Evolutionary conservation across 148 eudicot genomes (phyloP).

Genomic region (Tetragonia tetragonoides): DNA sequence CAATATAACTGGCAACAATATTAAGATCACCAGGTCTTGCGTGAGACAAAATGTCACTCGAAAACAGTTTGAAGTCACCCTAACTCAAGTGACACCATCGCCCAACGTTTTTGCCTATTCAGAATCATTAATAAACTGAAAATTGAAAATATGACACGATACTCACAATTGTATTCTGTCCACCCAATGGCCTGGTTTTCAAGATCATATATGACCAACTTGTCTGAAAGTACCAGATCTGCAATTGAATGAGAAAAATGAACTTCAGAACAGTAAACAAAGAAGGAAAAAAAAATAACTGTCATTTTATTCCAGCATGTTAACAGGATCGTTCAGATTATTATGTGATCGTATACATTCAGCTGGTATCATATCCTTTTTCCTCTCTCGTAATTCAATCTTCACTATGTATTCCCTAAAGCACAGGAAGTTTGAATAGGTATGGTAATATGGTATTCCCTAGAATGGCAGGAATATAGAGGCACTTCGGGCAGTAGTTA

Average conservation of each 20-base stretch:
- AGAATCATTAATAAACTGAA: no score
- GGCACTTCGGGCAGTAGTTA: background rate
- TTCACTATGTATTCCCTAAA: background rate
- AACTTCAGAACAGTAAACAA: background rate
- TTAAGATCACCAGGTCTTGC: no score
- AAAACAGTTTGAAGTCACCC: no score
- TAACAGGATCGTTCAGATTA: background rate
- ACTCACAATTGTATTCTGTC: constrained; percentile 57
- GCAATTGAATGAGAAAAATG: constrained; percentile 22
- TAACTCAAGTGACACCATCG: no score
- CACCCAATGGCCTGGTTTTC: constrained; percentile 58
- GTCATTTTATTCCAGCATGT: background rate
- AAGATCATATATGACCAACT: constrained; percentile 55
- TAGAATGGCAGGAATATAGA: no score
- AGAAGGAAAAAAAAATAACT: background rate
- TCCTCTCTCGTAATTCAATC: background rate
- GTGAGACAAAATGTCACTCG: no score
- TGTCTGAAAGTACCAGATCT: constrained; percentile 56
- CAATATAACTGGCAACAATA: background rate
- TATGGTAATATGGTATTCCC: no score
- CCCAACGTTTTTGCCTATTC: no score
- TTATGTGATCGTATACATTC: background rate
- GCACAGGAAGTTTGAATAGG: no score
- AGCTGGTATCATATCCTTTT: background rate
- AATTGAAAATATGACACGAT: background rate